These are phyloP conservation scores for Gryganskiella cystojenkinii DNA, from an alignment of 192 early-diverging fungal genomes.

Conservation along the genomic window DNA sequence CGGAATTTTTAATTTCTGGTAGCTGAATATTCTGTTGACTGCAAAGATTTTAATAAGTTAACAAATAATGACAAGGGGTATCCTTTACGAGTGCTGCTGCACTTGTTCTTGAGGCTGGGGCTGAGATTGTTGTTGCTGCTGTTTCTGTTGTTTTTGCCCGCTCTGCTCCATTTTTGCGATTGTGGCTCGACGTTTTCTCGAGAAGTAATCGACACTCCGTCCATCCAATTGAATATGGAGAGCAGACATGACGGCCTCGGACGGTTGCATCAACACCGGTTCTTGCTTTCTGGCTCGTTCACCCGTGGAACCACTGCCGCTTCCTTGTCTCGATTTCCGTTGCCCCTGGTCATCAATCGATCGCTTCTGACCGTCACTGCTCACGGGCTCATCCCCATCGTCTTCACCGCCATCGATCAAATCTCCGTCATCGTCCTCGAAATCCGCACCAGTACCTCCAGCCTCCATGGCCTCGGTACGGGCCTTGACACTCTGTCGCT, in stretches of 20 bases:
- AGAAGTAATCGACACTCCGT: slow-evolving; percentile 50
- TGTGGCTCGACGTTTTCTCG: slow-evolving; percentile 43
- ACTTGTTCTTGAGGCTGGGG: slow-evolving; percentile 8
- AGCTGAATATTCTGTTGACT: no score
- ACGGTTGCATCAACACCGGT: slow-evolving; percentile 13
- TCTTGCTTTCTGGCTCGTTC: not conserved
- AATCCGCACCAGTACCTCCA: not conserved
- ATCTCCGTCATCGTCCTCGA: not conserved
- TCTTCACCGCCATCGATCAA: not conserved
- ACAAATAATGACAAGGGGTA: no score
- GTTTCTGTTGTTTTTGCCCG: slow-evolving; percentile 33
- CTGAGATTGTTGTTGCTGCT: slow-evolving; percentile 22
- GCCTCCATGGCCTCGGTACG: slow-evolving; percentile 43
- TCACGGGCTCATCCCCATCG: slow-evolving; percentile 2
- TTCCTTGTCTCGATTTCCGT: not conserved
- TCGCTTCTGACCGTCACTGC: slow-evolving; percentile 35
- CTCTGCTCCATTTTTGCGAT: slow-evolving; percentile 49
- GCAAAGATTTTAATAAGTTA: no score
- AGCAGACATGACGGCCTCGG: slow-evolving; percentile 48
- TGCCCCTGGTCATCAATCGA: slow-evolving; percentile 18
- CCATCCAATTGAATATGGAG: slow-evolving; percentile 51
- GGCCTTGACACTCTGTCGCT: slow-evolving; percentile 72
- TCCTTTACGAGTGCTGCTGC: not conserved
- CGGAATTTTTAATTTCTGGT: not conserved
- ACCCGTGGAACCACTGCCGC: slow-evolving; percentile 15